Base-by-base conservation (phyloP, 495 filamentous ascomycete genomes). In the Rostrohypoxylon terebratum region DNA sequence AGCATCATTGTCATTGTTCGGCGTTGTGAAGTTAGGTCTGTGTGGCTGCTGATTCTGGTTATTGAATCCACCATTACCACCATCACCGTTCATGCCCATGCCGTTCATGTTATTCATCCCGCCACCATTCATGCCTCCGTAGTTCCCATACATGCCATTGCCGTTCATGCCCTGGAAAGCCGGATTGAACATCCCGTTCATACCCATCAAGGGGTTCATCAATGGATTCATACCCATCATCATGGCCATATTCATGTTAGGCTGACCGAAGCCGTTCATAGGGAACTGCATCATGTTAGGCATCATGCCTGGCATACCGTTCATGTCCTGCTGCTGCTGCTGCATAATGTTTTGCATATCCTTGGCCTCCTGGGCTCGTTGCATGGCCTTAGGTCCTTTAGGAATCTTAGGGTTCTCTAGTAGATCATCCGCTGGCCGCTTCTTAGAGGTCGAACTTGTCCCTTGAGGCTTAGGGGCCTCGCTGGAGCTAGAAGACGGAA, bases 391-490 rank as follows among this genome's bases (percentile, higher is more conserved):
- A 2, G 86, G 86, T 16, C 81, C 85, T 54, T 89, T 88, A 36
- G 89, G 87, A 58, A 87, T 87, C 75, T 89, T 90, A 36, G 88
- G 84, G 73, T 90, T 91, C 48, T 86, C 83, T 23, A 90, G 81
- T 2, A 89, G 81, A 45, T 93, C 91, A 47, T 97, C 92, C 38
- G 94, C 94, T 10, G 91, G 86, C 14, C 96, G 89, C 83, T 97
- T 98, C 81, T 91, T 94, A 16, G 85, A 82, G 45, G 58, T 10
- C 9, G 47, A 13, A 23, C 20, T 59, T 21, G 79, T 71, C 13
- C 76, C 73, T n/a, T 78, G 69, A 67, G 82, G 79, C 28, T 83
- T 85, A 21, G 78, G 77, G n/a, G 80, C 72, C 34, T 75, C 75
- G 61, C 81, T 81, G 59, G 77, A 60, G 51, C 77, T 75, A 51